Evolutionary conservation across 352 stramenopile genomes (phyloP).

Genomic region (Phytophthora litchii): DNA sequence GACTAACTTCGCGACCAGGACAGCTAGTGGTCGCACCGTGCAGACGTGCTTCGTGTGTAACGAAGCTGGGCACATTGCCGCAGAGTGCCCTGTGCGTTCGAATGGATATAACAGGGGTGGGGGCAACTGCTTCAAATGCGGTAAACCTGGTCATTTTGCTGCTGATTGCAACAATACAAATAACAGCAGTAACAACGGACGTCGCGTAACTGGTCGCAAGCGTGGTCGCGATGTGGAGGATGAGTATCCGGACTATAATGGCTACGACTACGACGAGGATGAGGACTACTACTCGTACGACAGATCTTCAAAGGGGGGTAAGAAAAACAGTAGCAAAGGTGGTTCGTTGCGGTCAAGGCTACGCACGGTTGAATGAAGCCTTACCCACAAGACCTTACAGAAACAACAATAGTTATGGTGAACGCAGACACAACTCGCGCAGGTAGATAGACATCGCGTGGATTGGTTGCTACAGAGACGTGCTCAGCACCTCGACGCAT

Average conservation of each 20-base stretch:
- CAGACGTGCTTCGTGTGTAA: constrained; percentile 84
- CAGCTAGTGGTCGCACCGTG: constrained; percentile 43
- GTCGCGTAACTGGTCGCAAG: constrained; percentile 47
- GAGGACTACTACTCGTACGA: constrained; percentile 46
- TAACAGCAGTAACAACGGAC: constrained; percentile 25
- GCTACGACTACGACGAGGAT: constrained; percentile 42
- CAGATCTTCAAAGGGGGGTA: constrained; percentile 30
- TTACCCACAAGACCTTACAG: constrained; percentile 39
- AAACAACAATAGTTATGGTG: constrained; percentile 30
- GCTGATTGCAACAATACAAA: constrained; percentile 44
- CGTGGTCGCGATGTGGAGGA: constrained; percentile 51
- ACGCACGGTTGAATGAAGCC: constrained; percentile 39
- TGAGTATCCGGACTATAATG: constrained; percentile 52
- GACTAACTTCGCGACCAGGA: constrained; percentile 50
- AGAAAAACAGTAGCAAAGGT: constrained; percentile 22
- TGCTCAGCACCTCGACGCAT: constrained; percentile 1
- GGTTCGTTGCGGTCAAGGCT: constrained; percentile 31
- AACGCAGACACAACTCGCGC: constrained; percentile 31
- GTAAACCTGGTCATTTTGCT: constrained; percentile 52
- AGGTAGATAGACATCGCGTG: constrained; percentile 22
- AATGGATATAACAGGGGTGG: constrained; percentile 45
- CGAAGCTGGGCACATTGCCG: constrained; percentile 70
- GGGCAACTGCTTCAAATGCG: constrained; percentile 62
- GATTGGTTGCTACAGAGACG: not conserved
- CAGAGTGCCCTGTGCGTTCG: constrained; percentile 57